phyloP scores from a whole-genome alignment of 768 basidiomycete genomes.

The Mycena metata region DNA sequence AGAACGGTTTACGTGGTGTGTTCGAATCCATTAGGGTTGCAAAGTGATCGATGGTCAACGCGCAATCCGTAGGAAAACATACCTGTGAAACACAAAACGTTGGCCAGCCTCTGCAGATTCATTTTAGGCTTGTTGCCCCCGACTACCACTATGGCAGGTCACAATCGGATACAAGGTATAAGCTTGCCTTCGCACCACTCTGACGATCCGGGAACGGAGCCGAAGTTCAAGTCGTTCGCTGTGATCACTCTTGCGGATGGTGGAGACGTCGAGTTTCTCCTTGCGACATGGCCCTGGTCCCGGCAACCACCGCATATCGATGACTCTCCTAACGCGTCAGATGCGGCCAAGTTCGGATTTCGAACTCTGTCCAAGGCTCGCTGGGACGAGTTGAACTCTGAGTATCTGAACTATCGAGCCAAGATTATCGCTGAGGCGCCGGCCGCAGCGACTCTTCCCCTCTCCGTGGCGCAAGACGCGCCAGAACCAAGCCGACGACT shows the following conservation, averaged over 20 bases:
- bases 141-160: neutral
- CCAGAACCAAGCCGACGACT: constrained; percentile 20
- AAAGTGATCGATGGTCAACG: constrained; percentile 8
- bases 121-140: constrained; percentile 51
- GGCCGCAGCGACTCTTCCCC: constrained; percentile 37
- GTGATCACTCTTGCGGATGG: constrained; percentile 67
- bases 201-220: constrained; percentile 66
- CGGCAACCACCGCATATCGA: constrained; percentile 28
- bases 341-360: constrained; percentile 72
- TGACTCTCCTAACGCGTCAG: constrained; percentile 38
- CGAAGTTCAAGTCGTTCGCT: constrained; percentile 82
- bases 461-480: neutral
- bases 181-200: constrained; percentile 73
- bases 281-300: constrained; percentile 75
- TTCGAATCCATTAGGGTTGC: constrained; percentile 20
- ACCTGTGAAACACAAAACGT: constrained; percentile 65
- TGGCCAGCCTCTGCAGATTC: constrained; percentile 66
- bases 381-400: constrained; percentile 76
- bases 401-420: constrained; percentile 77
- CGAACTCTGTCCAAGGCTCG: constrained; percentile 65
- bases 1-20: constrained; percentile 78
- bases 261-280: constrained; percentile 57
- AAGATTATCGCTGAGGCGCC: constrained; percentile 58
- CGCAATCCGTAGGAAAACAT: constrained; percentile 72
- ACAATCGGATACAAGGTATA: constrained; percentile 63